phyloP scores from a whole-genome alignment of 139 green algal species.

The Dunaliella sp. region DNA sequence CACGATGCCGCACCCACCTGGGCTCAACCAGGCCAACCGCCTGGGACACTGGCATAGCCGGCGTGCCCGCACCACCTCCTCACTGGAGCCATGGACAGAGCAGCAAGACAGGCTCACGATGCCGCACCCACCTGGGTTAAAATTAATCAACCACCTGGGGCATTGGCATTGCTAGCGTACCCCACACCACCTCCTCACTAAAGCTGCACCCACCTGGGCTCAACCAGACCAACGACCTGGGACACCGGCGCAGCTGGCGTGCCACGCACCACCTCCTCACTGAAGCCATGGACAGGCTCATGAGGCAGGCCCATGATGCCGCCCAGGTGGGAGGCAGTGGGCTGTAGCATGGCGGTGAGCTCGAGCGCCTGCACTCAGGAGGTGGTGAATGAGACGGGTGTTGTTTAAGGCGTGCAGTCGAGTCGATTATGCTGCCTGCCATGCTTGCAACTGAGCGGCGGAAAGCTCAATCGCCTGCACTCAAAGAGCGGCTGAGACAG shows the following conservation, averaged over 20 bases:
- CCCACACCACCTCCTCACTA: too few relatives aligned
- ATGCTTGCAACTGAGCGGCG: too few relatives aligned
- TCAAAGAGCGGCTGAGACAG: too few relatives aligned
- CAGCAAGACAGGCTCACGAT: too few relatives aligned
- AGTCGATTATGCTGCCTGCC: too few relatives aligned
- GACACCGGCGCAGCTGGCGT: constrained; percentile 59
- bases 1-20: constrained; percentile 32
- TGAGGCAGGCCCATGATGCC: constrained; percentile 28
- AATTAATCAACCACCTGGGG: constrained; percentile 60
- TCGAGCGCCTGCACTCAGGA: constrained; percentile 14
- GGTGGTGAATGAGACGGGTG: too few relatives aligned
- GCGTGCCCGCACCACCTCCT: too few relatives aligned
- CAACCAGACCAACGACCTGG: constrained; percentile 58
- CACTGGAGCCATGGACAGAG: too few relatives aligned
- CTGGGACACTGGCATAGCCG: constrained; percentile 62
- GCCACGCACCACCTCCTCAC: constrained; percentile 63
- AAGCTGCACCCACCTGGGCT: constrained; percentile 45
- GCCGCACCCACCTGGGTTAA: constrained; percentile 54
- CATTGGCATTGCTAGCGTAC: constrained; percentile 53
- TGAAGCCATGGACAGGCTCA: constrained; percentile 35
- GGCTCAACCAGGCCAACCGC: constrained; percentile 63
- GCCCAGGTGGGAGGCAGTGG: constrained; percentile 54
- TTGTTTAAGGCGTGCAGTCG: too few relatives aligned
- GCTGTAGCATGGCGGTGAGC: constrained; percentile 53
- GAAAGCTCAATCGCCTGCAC: too few relatives aligned